phyloP scores from a whole-genome alignment of 352 stramenopile species.

The Nothophytophthora sp. region DNA sequence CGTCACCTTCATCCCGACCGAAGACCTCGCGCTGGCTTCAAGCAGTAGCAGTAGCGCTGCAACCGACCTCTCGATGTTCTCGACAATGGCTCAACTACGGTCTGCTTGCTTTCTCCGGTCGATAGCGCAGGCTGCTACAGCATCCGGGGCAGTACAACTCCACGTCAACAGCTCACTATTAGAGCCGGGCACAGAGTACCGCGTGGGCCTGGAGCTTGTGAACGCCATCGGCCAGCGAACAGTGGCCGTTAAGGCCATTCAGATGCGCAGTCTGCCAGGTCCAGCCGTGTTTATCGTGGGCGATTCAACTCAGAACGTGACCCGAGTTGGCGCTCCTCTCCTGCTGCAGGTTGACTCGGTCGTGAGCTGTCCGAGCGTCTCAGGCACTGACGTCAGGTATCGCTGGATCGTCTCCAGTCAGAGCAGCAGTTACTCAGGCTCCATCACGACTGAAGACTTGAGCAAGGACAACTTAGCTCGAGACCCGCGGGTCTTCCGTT shows the following conservation, averaged over 20 bases:
- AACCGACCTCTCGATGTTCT: conserved; percentile 26
- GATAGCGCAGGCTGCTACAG: conserved; percentile 27
- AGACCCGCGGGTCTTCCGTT: conserved; percentile 60
- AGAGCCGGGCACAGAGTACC: conserved; percentile 35
- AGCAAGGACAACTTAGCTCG: conserved; percentile 55
- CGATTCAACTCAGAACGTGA: conserved; percentile 32
- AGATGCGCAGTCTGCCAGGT: conserved; percentile 40
- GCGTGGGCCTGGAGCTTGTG: conserved; percentile 49
- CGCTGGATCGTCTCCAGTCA: conserved; percentile 43
- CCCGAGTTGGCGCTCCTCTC: conserved; percentile 34
- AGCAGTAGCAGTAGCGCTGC: conserved; percentile 8
- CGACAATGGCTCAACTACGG: conserved; percentile 46
- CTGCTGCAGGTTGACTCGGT: conserved; percentile 47
- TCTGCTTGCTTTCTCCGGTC: conserved; percentile 56
- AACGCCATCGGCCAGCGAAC: conserved; percentile 59
- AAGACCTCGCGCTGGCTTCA: conserved; percentile 24
- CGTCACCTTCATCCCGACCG: conserved; percentile 20
- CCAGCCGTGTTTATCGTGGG: conserved; percentile 57
- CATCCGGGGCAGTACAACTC: conserved; percentile 19
- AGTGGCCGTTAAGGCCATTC: conserved; percentile 24
- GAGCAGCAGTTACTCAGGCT: conserved; percentile 1
- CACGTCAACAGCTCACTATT: conserved; percentile 48
- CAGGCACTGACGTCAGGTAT: conserved; percentile 38
- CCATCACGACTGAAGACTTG: conserved; percentile 28
- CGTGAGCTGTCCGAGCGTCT: conserved; percentile 43